These are phyloP conservation scores for Botryotinia narcissicola DNA, from an alignment of 2,329 filamentous ascomycete species.

Conservation along the genomic window DNA sequence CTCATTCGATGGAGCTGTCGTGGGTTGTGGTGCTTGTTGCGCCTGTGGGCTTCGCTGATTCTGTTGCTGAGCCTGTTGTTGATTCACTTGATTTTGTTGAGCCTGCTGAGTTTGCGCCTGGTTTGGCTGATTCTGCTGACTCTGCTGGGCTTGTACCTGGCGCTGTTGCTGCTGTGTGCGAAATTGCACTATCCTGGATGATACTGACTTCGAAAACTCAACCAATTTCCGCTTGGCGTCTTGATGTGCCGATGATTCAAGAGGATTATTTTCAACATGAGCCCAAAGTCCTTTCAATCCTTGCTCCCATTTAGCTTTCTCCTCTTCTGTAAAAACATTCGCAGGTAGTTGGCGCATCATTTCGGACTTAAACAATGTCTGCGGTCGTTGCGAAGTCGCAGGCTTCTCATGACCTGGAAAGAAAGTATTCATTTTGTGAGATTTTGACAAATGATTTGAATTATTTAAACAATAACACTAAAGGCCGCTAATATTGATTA, in stretches of 20 bases:
- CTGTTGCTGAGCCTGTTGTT: slow-evolving; percentile 19
- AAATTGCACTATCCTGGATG: slow-evolving; percentile 25
- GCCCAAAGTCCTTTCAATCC: slow-evolving; percentile 54
- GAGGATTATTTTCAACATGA: slow-evolving; percentile 48
- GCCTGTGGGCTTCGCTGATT: slow-evolving; percentile 20
- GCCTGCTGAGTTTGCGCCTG: slow-evolving; percentile 23
- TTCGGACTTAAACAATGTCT: slow-evolving; percentile 34
- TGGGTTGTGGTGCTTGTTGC: slow-evolving; percentile 18
- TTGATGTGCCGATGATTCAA: slow-evolving; percentile 49
- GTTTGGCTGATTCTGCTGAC: background rate
- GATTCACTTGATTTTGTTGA: slow-evolving; percentile 21
- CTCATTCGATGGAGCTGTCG: slow-evolving; percentile 1
- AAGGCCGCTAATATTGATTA: background rate
- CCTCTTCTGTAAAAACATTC: slow-evolving; percentile 47
- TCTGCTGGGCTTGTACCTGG: slow-evolving; percentile 41
- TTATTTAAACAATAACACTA: background rate
- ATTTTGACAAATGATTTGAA: background rate
- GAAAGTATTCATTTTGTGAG: slow-evolving; percentile 33
- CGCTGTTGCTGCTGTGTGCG: slow-evolving; percentile 19
- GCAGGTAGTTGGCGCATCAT: slow-evolving; percentile 37
- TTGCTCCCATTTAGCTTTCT: slow-evolving; percentile 58
- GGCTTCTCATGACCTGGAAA: slow-evolving; percentile 27
- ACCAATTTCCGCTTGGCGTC: slow-evolving; percentile 56
- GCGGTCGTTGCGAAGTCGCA: slow-evolving; percentile 27
- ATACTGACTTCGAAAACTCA: slow-evolving; percentile 59